Conservation (phyloP, 1,284 basidiomycete species). For the Trametes polyzona region DNA sequence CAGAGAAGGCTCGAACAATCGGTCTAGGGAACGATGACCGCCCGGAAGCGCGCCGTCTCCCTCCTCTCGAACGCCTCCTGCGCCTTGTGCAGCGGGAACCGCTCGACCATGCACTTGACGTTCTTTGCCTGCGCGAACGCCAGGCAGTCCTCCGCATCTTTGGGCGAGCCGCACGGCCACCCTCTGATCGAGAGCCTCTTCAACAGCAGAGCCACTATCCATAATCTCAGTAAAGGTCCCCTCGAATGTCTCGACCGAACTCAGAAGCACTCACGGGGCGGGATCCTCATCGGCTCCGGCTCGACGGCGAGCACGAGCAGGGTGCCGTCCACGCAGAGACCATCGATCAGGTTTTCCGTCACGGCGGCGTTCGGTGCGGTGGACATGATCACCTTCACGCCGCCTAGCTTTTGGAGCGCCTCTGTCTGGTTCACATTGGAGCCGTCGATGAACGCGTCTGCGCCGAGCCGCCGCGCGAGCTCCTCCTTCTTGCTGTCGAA, state of each 20-base stretch:
- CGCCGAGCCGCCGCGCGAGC: constrained; percentile 35
- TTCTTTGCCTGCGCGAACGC: constrained; percentile 26
- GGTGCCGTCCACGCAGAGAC: constrained; percentile 30
- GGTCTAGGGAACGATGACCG: constrained; percentile 35
- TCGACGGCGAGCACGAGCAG: constrained; percentile 30
- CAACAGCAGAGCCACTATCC: constrained; percentile 25
- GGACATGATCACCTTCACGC: constrained; percentile 33
- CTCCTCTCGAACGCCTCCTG: constrained; percentile 31
- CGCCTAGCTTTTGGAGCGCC: constrained; percentile 33
- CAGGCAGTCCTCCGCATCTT: constrained; percentile 31
- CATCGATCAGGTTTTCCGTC: constrained; percentile 27
- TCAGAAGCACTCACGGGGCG: constrained; percentile 9
- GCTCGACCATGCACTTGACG: constrained; percentile 31
- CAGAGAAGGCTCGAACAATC: too few relatives aligned
- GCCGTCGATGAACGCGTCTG: constrained; percentile 34
- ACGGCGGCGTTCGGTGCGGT: constrained; percentile 30
- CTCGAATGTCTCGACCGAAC: too few relatives aligned
- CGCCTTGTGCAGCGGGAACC: constrained; percentile 33
- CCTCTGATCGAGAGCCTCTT: constrained; percentile 31
- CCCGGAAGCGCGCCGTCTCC: constrained; percentile 32
- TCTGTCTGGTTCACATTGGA: constrained; percentile 28
- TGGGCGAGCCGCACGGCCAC: constrained; percentile 30
- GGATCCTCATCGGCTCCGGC: constrained; percentile 25
- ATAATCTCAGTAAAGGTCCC: neutral
- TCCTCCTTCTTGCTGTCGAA: constrained; percentile 32